A percentile compares a stretch with the other conserved stretches of the same genome.
Evolutionary conservation across 2,329 filamentous ascomycete species (phyloP).

Genomic region (Epichloe gansuensis): DNA sequence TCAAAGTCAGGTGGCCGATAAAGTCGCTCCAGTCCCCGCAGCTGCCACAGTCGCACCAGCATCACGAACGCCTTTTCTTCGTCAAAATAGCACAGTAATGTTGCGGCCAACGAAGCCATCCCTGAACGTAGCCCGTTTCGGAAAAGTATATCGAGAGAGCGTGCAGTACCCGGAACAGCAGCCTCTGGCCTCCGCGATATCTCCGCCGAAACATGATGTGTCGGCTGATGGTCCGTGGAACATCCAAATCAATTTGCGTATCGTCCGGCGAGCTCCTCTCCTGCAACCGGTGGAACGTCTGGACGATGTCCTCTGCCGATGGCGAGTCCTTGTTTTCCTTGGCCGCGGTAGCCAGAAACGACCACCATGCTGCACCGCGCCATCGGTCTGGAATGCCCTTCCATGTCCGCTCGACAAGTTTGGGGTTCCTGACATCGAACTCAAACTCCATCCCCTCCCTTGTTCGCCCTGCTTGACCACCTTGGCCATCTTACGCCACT

Average conservation of each 20-base stretch:
- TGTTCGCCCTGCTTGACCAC: conserved; percentile 37
- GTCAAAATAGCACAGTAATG: conserved; percentile 90
- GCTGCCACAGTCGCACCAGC: conserved; percentile 87
- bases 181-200: conserved; percentile 82
- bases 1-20: conserved; percentile 68
- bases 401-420: conserved; percentile 86
- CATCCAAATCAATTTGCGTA: conserved; percentile 93
- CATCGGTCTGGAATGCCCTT: conserved; percentile 96
- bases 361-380: conserved; percentile 89
- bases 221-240: conserved; percentile 83
- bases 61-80: conserved; percentile 92
- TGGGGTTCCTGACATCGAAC: conserved; percentile 72
- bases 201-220: conserved; percentile 95
- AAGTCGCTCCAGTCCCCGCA: conserved; percentile 73
- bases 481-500: conserved; percentile 56
- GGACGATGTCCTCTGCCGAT: conserved; percentile 59
- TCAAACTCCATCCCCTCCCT: conserved; percentile 54
- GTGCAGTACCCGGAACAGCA: conserved; percentile 87
- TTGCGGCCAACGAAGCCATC: conserved; percentile 89
- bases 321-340: conserved; percentile 47
- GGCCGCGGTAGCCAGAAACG: conserved; percentile 72
- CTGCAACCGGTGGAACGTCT: conserved; percentile 61
- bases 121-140: conserved; percentile 89
- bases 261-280: conserved; percentile 72
- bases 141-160: conserved; percentile 85